Evolutionary conservation across 2,329 filamentous ascomycete genomes (phyloP).

Genomic region (Zasmidium citrigriseum): DNA sequence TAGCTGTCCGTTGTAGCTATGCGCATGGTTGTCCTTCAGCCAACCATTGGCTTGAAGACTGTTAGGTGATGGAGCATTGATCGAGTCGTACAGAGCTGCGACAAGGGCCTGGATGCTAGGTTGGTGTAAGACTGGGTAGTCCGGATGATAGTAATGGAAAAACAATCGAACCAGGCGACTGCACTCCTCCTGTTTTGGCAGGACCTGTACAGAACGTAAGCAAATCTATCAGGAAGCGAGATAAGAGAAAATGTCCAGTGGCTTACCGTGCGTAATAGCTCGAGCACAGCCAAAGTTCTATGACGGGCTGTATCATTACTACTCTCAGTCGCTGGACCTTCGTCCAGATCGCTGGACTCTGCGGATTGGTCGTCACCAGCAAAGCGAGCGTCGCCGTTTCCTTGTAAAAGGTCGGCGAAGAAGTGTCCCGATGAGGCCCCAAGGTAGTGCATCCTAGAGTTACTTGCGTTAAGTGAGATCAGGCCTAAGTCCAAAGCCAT

Average conservation of each 20-base stretch:
- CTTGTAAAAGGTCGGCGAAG: constrained; percentile 2
- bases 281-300: background rate
- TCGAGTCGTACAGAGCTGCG: constrained; percentile 1
- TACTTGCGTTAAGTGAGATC: constrained; percentile 3
- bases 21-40: background rate
- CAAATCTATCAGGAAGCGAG: background rate
- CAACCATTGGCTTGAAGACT: background rate
- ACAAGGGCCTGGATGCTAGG: constrained; percentile 2
- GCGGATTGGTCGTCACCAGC: background rate
- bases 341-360: background rate
- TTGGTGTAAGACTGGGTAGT: constrained; percentile 9
- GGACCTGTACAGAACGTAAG: background rate
- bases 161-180: constrained; percentile 1
- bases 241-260: background rate
- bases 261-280: background rate
- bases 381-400: background rate
- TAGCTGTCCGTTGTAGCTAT: background rate
- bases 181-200: constrained; percentile 4
- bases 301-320: background rate
- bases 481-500: constrained; percentile 7
- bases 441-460: constrained; percentile 4
- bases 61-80: background rate
- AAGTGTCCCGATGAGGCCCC: constrained; percentile 4
- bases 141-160: constrained; percentile 7
- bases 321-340: background rate